Base-by-base conservation (phyloP, 192 early-diverging fungal genomes). In the Coemansia sp. region DNA sequence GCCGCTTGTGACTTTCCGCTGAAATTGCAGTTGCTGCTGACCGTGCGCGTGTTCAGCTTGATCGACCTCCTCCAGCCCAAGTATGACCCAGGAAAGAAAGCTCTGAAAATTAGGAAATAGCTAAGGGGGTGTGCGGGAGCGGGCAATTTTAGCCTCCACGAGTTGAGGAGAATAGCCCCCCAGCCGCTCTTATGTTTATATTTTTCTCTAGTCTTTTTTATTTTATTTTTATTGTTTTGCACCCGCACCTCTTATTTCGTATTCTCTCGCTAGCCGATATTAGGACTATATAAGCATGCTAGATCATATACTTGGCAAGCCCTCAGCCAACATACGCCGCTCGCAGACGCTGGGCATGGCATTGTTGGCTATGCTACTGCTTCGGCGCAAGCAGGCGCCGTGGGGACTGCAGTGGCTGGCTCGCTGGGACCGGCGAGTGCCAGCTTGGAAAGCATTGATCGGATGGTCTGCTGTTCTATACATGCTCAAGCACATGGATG, bases 301-400 rank as follows among this genome's bases (percentile, higher is more conserved):
- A 25, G 95, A 95, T 60, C 92, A 98, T 65, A 78, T 92, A 8
- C 76, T 91, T 18, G 95, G 95, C 5, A 89, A 85, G 48, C 95
- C 95, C 14, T 94, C 92, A 18, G 79, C 90, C 8, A 89, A 85
- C 45, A 86, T 86, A 77, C 90, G 93, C 61, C 86, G 93, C 32
- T 59, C 79, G 40, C 86, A 94, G 54, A 86, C 88, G 46, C 22
- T 65, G 19, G 39, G 42, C 3, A 70, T 60, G 4, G 27, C 43
- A 9, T 17, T 54, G 1, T 14, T 54, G 9, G 40, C 70, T 0
- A 14, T 58, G 8, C 27, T 68, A 2, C 43, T 77, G 13, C 26
- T 58, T 15, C 61, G 57, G 21, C 61, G 60, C 41, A 58, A 55
- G 17, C 22, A 25, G 15, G 58, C 58, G 41, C 60, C 59, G 0